A percentile compares a stretch with the other conserved stretches of the same genome.
phyloP scores from a whole-genome alignment of 75 land plant species.

The Cupressus sempervirens region DNA sequence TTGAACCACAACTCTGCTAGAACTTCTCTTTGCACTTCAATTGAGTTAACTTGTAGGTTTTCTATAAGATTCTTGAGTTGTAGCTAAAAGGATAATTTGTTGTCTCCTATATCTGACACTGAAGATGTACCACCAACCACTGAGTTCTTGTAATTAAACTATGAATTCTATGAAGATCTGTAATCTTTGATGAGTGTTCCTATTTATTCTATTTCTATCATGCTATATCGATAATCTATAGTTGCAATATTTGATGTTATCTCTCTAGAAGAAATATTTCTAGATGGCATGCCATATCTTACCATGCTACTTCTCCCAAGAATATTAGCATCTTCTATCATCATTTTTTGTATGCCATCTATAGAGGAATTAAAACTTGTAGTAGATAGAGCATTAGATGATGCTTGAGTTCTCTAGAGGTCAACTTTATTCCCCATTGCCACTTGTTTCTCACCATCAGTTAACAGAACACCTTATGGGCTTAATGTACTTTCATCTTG shows the following conservation, averaged over 20 bases:
- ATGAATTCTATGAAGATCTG: conserved; percentile 6
- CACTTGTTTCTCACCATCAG: background rate
- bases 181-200: background rate
- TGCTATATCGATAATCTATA: background rate
- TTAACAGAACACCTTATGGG: background rate
- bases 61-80: conserved; percentile 23
- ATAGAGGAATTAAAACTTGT: background rate
- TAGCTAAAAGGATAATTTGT: conserved; percentile 19
- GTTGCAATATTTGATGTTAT: background rate
- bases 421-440: background rate
- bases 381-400: background rate
- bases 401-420: background rate
- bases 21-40: conserved; percentile 25
- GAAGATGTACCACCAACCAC: conserved; percentile 6
- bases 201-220: background rate
- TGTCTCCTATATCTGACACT: conserved; percentile 16
- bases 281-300: background rate
- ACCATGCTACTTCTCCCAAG: background rate
- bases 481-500: background rate
- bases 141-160: background rate
- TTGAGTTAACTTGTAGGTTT: conserved; percentile 14
- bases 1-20: conserved; percentile 29
- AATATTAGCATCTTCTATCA: background rate
- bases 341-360: background rate
- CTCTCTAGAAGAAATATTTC: background rate